Evolutionary conservation across 2,329 filamentous ascomycete species (phyloP).

Genomic region (Metarhizium sp.): DNA sequence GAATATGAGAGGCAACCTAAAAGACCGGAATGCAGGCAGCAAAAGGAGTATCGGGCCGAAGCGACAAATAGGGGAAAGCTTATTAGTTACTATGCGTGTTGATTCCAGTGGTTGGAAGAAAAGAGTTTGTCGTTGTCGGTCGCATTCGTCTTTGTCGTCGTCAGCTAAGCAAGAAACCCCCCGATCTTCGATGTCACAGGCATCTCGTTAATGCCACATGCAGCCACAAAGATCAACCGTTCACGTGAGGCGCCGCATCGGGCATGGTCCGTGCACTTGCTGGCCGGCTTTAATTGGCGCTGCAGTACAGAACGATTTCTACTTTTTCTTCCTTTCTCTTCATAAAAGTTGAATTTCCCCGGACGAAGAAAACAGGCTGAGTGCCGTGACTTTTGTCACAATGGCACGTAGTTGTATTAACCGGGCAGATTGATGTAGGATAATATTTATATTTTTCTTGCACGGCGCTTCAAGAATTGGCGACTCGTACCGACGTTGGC

Average conservation of each 20-base stretch:
- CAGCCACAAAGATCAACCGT: neutral
- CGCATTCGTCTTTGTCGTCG: neutral
- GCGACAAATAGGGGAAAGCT: neutral
- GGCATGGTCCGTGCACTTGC: slow-evolving; percentile 19
- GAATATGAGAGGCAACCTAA: neutral
- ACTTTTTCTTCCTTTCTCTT: slow-evolving; percentile 16
- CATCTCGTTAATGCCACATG: neutral
- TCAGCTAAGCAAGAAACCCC: neutral
- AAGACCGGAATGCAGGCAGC: neutral
- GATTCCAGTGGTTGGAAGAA: neutral
- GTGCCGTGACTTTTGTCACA: slow-evolving; percentile 27
- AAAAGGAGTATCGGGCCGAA: neutral
- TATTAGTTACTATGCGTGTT: neutral
- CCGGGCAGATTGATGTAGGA: slow-evolving; percentile 44
- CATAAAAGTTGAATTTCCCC: slow-evolving; percentile 50
- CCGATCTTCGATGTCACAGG: neutral
- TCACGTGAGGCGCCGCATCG: slow-evolving; percentile 2
- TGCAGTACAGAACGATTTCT: neutral
- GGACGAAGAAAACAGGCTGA: slow-evolving; percentile 46
- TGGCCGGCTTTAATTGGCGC: neutral
- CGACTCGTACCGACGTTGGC: slow-evolving; percentile 44
- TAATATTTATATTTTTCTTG: slow-evolving; percentile 14
- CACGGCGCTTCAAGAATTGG: slow-evolving; percentile 56
- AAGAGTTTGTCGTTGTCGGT: neutral
- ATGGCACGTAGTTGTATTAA: slow-evolving; percentile 46